These are phyloP conservation scores for Hyaloscypha bicolor DNA, from an alignment of 495 filamentous ascomycete species.

Conservation along the genomic window DNA sequence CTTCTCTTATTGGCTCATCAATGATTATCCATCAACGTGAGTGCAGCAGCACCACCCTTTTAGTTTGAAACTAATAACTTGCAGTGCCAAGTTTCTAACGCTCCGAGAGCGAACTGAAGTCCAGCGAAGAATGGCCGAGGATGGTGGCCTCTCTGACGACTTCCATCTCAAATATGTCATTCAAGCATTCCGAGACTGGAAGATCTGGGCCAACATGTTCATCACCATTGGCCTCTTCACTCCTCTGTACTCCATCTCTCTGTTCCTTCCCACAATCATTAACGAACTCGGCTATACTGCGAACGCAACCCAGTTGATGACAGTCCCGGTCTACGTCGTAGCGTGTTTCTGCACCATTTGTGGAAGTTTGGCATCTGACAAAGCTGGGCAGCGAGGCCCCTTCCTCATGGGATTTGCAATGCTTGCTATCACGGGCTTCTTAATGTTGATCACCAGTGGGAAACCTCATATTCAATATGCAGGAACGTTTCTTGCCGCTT, in stretches of 20 bases:
- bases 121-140: constrained; percentile 50
- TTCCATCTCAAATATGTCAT: constrained; percentile 71
- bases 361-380: constrained; percentile 56
- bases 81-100: constrained; percentile 52
- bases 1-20: constrained; percentile 52
- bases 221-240: constrained; percentile 52
- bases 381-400: constrained; percentile 46
- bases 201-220: constrained; percentile 55
- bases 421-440: constrained; percentile 62
- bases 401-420: constrained; percentile 58
- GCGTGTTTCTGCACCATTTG: constrained; percentile 57
- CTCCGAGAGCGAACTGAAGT: constrained; percentile 51
- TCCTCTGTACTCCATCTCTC: constrained; percentile 66
- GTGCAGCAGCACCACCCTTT: constrained; percentile 17
- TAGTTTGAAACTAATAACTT: constrained; percentile 1
- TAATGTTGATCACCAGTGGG: constrained; percentile 58
- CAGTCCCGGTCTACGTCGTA: constrained; percentile 66
- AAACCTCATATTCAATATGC: constrained; percentile 67
- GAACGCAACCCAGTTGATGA: constrained; percentile 65
- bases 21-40: constrained; percentile 59
- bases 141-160: constrained; percentile 69
- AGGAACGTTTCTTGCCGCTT: constrained; percentile 69
- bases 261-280: constrained; percentile 73
- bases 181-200: constrained; percentile 65
- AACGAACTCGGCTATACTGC: constrained; percentile 62